Conservation (phyloP, 1,284 basidiomycete genomes). For the Pseudozyma thailandica region DNA sequence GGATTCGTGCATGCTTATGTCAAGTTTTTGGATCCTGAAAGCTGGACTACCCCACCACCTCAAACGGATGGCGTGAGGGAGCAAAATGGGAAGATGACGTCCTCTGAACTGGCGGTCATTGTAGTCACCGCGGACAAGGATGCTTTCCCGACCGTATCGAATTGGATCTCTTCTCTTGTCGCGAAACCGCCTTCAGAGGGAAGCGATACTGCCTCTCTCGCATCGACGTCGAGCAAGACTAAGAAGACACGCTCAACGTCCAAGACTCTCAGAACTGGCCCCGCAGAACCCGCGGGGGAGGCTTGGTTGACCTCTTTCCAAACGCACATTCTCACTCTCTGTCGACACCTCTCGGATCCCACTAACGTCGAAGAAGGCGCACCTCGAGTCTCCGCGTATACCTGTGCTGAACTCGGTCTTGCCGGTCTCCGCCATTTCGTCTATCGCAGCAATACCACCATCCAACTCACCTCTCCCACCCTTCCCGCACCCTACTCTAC, state of each 20-base stretch:
- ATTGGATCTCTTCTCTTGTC: conserved; percentile 72
- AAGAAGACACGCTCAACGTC: conserved; percentile 6
- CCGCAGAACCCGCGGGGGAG: neutral
- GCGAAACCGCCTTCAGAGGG: conserved; percentile 1
- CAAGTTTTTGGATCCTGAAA: conserved; percentile 73
- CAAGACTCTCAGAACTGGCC: conserved; percentile 3
- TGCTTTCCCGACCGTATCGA: conserved; percentile 69
- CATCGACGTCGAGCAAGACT: neutral
- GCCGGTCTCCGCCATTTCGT: conserved; percentile 92
- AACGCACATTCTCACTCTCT: conserved; percentile 22
- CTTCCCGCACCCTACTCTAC: conserved; percentile 85
- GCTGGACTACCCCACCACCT: neutral
- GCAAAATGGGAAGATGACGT: conserved; percentile 12
- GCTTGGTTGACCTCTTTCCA: conserved; percentile 32
- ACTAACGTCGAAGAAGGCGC: conserved; percentile 30
- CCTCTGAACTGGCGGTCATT: conserved; percentile 49
- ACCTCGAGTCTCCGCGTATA: conserved; percentile 29
- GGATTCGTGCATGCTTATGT: conserved; percentile 95
- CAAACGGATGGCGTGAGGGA: neutral
- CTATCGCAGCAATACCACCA: conserved; percentile 86
- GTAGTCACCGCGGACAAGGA: conserved; percentile 62
- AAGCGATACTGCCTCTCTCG: conserved; percentile 6
- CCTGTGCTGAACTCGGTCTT: conserved; percentile 76
- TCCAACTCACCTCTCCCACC: conserved; percentile 84
- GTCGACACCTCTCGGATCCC: conserved; percentile 32